Evolutionary conservation across 441 rosid genomes (phyloP).

Genomic region (Adansonia grandidieri): DNA sequence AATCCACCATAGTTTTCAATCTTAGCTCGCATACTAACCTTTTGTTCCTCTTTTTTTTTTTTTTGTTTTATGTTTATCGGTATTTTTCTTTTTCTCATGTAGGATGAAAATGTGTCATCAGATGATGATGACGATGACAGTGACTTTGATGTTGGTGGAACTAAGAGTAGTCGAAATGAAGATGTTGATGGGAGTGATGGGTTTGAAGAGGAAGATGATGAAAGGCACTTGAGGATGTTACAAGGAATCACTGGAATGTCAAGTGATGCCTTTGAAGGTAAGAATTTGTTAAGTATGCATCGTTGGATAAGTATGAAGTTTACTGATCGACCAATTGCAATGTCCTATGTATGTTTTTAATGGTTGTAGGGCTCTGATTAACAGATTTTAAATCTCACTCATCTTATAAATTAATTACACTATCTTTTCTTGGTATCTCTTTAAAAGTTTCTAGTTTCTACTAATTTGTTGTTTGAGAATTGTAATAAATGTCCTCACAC

Average conservation of each 20-base stretch:
- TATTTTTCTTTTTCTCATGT: conserved; percentile 22
- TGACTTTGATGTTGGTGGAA: conserved; percentile 24
- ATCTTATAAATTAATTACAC: not conserved
- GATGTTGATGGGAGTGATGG: conserved; percentile 33
- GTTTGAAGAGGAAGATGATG: conserved; percentile 54
- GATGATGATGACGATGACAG: conserved; percentile 56
- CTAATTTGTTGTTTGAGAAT: not conserved
- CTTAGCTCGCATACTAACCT: not conserved
- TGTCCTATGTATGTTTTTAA: not conserved
- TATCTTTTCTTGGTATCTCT: not conserved
- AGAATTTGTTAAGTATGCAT: not conserved
- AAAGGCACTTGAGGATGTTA: conserved; percentile 77
- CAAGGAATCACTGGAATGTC: conserved; percentile 86
- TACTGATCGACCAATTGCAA: not conserved
- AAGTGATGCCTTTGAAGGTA: conserved; percentile 77
- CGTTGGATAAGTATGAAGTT: conserved; percentile 7
- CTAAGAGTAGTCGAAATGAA: conserved; percentile 2
- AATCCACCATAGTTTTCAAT: not conserved
- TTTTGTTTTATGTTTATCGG: not conserved
- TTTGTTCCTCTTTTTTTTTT: not conserved
- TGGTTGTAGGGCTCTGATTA: not conserved
- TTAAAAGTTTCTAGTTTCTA: not conserved
- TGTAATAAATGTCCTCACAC: conserved; percentile 1
- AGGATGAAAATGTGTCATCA: conserved; percentile 85
- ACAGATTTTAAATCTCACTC: not conserved